These are phyloP conservation scores for Candida sanyiensis DNA, from an alignment of 805 yeast species.

Conservation along the genomic window DNA sequence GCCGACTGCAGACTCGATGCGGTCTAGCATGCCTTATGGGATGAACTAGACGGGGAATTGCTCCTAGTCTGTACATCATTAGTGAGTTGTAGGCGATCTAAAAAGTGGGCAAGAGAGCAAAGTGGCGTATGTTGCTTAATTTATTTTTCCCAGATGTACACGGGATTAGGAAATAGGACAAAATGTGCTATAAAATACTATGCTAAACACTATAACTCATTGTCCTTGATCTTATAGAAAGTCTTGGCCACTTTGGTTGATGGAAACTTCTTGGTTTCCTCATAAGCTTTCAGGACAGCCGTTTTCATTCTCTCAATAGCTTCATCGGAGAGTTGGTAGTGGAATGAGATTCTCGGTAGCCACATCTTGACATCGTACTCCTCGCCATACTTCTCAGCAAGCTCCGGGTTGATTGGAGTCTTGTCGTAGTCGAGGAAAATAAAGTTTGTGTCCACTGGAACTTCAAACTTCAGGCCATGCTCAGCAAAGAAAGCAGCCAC, in stretches of 20 bases:
- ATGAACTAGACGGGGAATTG: neutral
- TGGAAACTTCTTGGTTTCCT: conserved; percentile 16
- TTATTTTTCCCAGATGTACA: too few relatives aligned
- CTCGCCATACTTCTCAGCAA: conserved; percentile 45
- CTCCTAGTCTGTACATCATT: neutral
- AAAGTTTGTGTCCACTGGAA: conserved; percentile 79
- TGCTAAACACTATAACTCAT: neutral
- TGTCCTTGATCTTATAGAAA: conserved; percentile 7
- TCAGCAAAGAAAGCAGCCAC: conserved; percentile 45
- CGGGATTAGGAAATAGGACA: neutral
- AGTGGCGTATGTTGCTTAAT: too few relatives aligned
- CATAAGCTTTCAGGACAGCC: conserved; percentile 36
- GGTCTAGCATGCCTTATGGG: neutral
- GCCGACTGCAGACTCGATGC: neutral
- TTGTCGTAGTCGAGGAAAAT: conserved; percentile 59
- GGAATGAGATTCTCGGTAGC: conserved; percentile 70
- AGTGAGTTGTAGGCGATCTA: too few relatives aligned
- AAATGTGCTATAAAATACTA: conserved; percentile 1
- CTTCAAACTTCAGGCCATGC: conserved; percentile 52
- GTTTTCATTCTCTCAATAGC: conserved; percentile 23
- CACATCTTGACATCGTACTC: conserved; percentile 52
- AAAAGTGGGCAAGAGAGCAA: too few relatives aligned
- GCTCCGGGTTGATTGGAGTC: conserved; percentile 47
- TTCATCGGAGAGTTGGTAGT: conserved; percentile 21
- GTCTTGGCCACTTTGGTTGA: conserved; percentile 4